A percentile compares a stretch with the other conserved stretches of the same genome.
phyloP scores from a whole-genome alignment of 345 rosid genomes.

The Linum tenue region DNA sequence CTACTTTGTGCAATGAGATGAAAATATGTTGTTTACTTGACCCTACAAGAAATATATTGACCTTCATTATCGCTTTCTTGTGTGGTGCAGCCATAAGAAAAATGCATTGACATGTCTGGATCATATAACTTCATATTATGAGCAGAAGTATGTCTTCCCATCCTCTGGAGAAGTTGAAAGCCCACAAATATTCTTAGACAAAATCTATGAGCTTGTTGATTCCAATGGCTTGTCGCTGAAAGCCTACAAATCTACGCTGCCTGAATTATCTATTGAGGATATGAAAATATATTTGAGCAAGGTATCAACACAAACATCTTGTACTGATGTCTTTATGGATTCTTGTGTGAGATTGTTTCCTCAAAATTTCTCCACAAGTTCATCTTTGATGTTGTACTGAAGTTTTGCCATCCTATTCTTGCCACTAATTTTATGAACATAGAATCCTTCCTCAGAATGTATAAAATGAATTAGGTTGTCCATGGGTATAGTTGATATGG shows the following conservation, averaged over 20 bases:
- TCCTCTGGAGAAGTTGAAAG: conserved; percentile 43
- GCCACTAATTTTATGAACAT: not conserved
- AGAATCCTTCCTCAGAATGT: not conserved
- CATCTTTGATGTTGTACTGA: not conserved
- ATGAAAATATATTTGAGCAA: conserved; percentile 42
- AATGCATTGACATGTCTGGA: conserved; percentile 65
- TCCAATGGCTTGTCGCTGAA: conserved; percentile 59
- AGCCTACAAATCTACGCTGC: conserved; percentile 42
- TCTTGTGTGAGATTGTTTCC: not conserved
- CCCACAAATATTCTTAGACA: conserved; percentile 44
- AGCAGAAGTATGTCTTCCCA: conserved; percentile 42
- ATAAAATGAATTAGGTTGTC: conserved; percentile 6
- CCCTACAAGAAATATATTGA: not conserved
- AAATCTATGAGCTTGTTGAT: conserved; percentile 72
- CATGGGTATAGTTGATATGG: not conserved
- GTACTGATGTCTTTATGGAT: not conserved
- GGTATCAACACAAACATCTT: conserved; percentile 24
- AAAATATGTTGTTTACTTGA: not conserved
- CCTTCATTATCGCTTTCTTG: conserved; percentile 19
- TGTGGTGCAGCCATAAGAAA: conserved; percentile 63
- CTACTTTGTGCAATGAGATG: conserved; percentile 8
- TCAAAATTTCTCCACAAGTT: not conserved
- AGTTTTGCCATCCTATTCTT: not conserved
- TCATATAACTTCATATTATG: conserved; percentile 61
- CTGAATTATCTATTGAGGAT: conserved; percentile 37